Percentiles rank a stretch among this genome's conserved stretches.
Evolutionary conservation across 345 rosid species (phyloP).

Genomic region (Cardamine resedifolia): DNA sequence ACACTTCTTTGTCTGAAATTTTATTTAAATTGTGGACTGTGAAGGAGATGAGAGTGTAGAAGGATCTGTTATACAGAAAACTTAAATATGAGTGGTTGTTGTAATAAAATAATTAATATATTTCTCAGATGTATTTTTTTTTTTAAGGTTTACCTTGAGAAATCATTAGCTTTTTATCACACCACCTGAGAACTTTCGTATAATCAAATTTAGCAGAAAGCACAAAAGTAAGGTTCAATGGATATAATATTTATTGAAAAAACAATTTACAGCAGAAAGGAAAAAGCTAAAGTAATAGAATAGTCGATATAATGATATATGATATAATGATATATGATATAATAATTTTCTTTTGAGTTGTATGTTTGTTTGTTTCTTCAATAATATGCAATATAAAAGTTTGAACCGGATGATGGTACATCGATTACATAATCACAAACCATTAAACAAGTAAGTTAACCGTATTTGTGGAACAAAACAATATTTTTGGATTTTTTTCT

Average conservation of each 20-base stretch:
- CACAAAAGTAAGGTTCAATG: constrained; percentile 19
- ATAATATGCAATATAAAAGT: no score
- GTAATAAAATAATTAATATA: constrained; percentile 29
- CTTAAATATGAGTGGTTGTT: constrained; percentile 24
- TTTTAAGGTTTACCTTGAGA: constrained; percentile 36
- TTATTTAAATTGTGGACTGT: neutral
- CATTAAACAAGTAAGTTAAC: no score
- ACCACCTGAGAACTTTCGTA: constrained; percentile 39
- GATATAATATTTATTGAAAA: neutral
- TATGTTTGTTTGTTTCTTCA: no score
- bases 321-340: no score
- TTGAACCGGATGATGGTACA: no score
- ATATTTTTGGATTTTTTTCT: no score
- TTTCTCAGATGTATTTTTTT: no score
- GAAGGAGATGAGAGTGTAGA: constrained; percentile 23
- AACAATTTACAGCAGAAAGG: neutral
- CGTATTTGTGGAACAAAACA: no score
- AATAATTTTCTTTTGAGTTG: no score
- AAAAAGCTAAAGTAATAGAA: no score
- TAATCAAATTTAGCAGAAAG: constrained; percentile 41
- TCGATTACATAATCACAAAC: no score
- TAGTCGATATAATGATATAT: no score
- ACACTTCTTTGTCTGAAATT: neutral
- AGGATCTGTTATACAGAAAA: constrained; percentile 14
- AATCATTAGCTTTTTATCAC: constrained; percentile 22